phyloP scores from a whole-genome alignment of 495 filamentous ascomycete genomes.

The Cairneyella variabilis region DNA sequence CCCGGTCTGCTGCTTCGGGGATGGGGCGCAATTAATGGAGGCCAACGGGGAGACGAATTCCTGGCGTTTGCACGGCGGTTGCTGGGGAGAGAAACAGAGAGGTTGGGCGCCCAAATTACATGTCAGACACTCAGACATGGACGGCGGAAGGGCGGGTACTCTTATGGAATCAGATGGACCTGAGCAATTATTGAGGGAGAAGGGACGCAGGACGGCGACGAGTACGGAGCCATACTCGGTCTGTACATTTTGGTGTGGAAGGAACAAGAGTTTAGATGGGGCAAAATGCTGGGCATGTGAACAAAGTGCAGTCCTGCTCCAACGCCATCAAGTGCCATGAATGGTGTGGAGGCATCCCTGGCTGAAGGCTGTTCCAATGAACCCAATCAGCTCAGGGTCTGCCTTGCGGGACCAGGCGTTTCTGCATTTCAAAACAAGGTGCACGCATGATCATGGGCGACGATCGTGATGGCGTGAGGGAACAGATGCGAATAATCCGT shows the following conservation, averaged over 20 bases:
- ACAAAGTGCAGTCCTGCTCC: neutral
- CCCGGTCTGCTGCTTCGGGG: neutral
- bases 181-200: no score
- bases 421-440: constrained; percentile 15
- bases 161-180: no score
- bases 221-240: no score
- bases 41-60: neutral
- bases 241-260: no score
- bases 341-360: neutral
- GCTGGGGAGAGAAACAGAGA: neutral
- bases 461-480: constrained; percentile 20
- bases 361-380: neutral
- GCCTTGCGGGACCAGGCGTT: constrained; percentile 14
- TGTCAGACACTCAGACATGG: no score
- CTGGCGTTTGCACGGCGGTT: neutral
- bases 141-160: no score
- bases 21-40: neutral
- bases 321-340: neutral
- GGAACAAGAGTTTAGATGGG: no score
- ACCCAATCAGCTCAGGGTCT: constrained; percentile 11
- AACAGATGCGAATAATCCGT: no score
- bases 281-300: constrained; percentile 1
- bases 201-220: no score
- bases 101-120: no score
- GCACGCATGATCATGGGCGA: constrained; percentile 25